Evolutionary conservation across 495 filamentous ascomycete species (phyloP).

Genomic region (Talaromyces liani): DNA sequence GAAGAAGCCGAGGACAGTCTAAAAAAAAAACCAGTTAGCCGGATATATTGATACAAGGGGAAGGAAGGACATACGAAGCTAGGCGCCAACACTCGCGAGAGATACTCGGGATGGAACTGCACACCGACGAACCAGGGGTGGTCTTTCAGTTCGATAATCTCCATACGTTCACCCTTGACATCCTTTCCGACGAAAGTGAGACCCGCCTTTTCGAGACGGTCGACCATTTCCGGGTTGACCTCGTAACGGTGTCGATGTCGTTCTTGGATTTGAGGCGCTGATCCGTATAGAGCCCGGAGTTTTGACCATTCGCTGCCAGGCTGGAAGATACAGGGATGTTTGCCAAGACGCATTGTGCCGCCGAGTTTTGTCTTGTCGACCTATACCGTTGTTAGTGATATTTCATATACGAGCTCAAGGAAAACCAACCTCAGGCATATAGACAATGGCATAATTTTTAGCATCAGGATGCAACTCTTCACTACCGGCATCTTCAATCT

Average conservation of each 20-base stretch:
- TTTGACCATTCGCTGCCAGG: constrained; percentile 69
- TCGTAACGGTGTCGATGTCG: constrained; percentile 43
- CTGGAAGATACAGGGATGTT: constrained; percentile 69
- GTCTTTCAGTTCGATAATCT: constrained; percentile 80
- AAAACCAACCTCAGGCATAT: constrained; percentile 76
- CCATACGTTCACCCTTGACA: constrained; percentile 77
- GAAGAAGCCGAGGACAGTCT: constrained; percentile 80
- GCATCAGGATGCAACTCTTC: constrained; percentile 56
- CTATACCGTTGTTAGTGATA: neutral
- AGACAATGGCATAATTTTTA: constrained; percentile 61
- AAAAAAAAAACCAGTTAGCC: neutral
- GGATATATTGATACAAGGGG: neutral
- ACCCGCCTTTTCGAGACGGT: constrained; percentile 25
- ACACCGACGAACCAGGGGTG: constrained; percentile 91
- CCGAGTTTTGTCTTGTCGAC: constrained; percentile 61
- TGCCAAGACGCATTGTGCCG: constrained; percentile 88
- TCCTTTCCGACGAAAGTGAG: constrained; percentile 63
- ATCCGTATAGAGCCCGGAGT: constrained; percentile 66
- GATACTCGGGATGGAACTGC: constrained; percentile 84
- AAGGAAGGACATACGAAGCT: neutral
- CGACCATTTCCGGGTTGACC: constrained; percentile 36
- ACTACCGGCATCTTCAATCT: constrained; percentile 50
- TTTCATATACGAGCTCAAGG: no score
- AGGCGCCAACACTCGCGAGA: constrained; percentile 15
- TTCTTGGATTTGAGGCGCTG: constrained; percentile 38